A percentile compares a stretch with the other conserved stretches of the same genome.
Evolutionary conservation across 306 rosid species (phyloP).

Genomic region (Comarum palustre): DNA sequence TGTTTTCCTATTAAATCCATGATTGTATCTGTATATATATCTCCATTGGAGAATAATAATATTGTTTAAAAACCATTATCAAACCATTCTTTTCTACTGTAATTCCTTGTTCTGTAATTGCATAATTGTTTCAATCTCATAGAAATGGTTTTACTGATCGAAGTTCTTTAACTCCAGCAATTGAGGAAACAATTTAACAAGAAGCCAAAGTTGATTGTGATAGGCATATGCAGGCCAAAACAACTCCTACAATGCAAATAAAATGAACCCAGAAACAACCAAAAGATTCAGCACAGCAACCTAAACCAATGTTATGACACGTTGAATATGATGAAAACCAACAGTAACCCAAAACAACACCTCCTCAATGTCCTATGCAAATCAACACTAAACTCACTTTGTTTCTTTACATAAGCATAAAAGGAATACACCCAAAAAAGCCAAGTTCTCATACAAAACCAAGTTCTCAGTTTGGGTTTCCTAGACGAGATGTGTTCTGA

Average conservation of each 20-base stretch:
- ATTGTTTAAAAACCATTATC: too few relatives aligned
- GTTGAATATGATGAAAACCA: background rate
- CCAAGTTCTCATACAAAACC: background rate
- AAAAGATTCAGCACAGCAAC: background rate
- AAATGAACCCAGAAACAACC: slow-evolving; percentile 5
- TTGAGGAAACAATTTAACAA: background rate
- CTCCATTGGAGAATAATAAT: too few relatives aligned
- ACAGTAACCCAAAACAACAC: background rate
- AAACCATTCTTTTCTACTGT: too few relatives aligned
- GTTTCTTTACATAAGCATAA: background rate
- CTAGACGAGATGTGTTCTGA: too few relatives aligned
- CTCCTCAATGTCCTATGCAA: background rate
- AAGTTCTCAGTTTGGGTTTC: too few relatives aligned
- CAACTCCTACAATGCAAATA: background rate
- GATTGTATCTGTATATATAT: too few relatives aligned
- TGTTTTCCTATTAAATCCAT: too few relatives aligned
- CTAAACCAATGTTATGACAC: background rate
- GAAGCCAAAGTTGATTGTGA: background rate
- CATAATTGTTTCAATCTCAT: background rate
- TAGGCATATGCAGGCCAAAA: background rate
- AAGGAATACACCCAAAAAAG: background rate
- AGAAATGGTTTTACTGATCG: background rate
- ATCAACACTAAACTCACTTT: background rate
- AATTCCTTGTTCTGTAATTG: background rate
- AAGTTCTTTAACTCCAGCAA: background rate